Conservation (phyloP, 139 green algal species). For the Tetratostichococcus sp. region DNA sequence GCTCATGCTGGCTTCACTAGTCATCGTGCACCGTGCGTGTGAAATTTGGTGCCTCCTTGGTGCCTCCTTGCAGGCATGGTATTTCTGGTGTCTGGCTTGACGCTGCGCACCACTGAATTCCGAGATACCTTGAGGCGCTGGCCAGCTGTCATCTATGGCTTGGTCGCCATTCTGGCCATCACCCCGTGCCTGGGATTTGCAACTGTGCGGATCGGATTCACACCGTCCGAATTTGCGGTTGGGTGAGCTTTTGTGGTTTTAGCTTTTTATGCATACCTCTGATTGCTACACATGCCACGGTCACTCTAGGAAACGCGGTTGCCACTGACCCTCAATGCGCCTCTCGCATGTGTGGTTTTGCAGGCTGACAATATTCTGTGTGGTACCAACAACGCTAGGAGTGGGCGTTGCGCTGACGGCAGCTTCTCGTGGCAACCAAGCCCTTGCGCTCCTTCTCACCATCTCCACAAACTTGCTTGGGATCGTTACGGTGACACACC, state of each 20-base stretch:
- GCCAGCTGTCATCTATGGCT: constrained; percentile 42
- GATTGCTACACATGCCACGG: no score
- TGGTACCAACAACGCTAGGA: constrained; percentile 78
- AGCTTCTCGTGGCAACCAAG: constrained; percentile 52
- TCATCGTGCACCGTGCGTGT: no score
- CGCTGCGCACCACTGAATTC: constrained; percentile 62
- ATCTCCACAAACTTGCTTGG: constrained; percentile 73
- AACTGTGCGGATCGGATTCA: constrained; percentile 40
- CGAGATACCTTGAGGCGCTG: constrained; percentile 42
- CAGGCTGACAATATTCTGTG: constrained; percentile 72
- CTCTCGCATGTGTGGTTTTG: no score
- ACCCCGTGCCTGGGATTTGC: constrained; percentile 64
- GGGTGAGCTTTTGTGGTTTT: background rate
- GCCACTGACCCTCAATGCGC: no score
- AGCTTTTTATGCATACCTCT: no score
- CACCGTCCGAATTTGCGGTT: constrained; percentile 55
- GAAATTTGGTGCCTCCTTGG: no score
- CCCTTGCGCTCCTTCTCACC: constrained; percentile 77
- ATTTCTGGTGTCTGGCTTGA: constrained; percentile 69
- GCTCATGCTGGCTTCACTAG: no score
- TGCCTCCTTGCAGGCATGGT: constrained; percentile 48
- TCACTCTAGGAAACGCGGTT: no score
- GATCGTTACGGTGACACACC: constrained; percentile 49
- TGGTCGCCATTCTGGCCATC: constrained; percentile 59
- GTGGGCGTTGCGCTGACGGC: constrained; percentile 61